A percentile compares a stretch with the other conserved stretches of the same genome.
phyloP scores from a whole-genome alignment of 371 early-diverging fungal genomes.

The Vavraia culicis region DNA sequence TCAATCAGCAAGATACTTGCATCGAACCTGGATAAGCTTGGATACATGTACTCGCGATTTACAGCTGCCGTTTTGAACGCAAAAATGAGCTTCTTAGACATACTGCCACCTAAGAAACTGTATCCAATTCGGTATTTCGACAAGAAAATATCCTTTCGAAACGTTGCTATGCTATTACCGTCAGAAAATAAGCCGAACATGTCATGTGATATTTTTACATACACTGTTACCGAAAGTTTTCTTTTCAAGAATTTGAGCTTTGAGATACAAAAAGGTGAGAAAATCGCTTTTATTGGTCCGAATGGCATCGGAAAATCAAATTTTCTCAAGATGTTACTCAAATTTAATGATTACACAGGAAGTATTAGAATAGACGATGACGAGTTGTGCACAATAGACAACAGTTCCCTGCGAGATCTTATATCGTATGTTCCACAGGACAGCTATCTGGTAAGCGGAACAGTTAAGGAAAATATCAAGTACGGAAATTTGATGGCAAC shows the following conservation, averaged over 20 bases:
- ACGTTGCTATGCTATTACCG: too few relatives aligned
- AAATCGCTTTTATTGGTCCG: slow-evolving; percentile 66
- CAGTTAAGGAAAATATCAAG: slow-evolving; percentile 55
- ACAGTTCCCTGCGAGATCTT: slow-evolving; percentile 48
- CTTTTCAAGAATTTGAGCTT: slow-evolving; percentile 57
- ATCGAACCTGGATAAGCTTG: slow-evolving; percentile 23
- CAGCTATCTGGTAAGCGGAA: slow-evolving; percentile 55
- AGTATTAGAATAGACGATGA: slow-evolving; percentile 54
- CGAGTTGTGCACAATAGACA: slow-evolving; percentile 48
- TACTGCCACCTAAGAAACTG: too few relatives aligned
- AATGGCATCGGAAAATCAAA: slow-evolving; percentile 98
- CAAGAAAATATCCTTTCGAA: too few relatives aligned
- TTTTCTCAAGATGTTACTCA: slow-evolving; percentile 52
- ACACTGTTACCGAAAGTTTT: slow-evolving; percentile 26
- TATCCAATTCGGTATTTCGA: too few relatives aligned
- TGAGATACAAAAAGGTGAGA: slow-evolving; percentile 46
- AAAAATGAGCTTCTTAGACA: neutral
- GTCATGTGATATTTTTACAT: neutral
- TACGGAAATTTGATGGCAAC: slow-evolving; percentile 45
- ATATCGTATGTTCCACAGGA: slow-evolving; percentile 67
- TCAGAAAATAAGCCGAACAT: too few relatives aligned
- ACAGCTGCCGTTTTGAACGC: slow-evolving; percentile 27
- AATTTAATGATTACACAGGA: slow-evolving; percentile 59
- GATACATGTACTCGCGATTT: slow-evolving; percentile 37
- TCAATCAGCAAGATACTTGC: slow-evolving; percentile 16